A percentile compares a stretch with the other conserved stretches of the same genome.
Conservation (phyloP, 2,329 filamentous ascomycete genomes). For the Furcasterigmium sp. region DNA sequence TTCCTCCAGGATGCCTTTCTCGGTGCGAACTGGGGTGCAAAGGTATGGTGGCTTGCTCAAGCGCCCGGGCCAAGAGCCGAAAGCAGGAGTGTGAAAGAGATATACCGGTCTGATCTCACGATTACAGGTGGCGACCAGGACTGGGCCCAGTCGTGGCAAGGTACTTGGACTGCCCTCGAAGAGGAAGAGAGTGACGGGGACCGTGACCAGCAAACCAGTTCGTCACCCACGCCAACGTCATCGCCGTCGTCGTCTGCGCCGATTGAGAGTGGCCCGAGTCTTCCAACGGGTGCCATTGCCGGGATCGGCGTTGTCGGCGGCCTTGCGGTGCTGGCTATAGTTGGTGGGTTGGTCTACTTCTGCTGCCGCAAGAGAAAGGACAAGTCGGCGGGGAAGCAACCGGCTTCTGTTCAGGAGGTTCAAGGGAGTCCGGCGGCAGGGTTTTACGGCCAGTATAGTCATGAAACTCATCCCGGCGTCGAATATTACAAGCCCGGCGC, state of each 20-base stretch:
- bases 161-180: background rate
- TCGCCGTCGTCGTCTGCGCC: too few relatives aligned
- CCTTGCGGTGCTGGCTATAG: background rate
- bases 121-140: background rate
- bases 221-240: background rate
- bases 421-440: too few relatives aligned
- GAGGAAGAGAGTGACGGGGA: too few relatives aligned
- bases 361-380: background rate
- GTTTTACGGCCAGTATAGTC: background rate
- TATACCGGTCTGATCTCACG: background rate
- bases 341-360: background rate
- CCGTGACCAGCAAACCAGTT: too few relatives aligned
- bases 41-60: constrained; percentile 31
- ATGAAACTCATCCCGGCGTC: background rate
- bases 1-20: constrained; percentile 43
- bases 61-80: constrained; percentile 33
- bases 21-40: constrained; percentile 29
- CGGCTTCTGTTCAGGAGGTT: too few relatives aligned
- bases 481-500: background rate
- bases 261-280: too few relatives aligned
- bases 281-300: background rate
- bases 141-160: background rate
- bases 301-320: background rate
- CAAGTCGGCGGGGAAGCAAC: background rate
- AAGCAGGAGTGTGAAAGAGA: too few relatives aligned